phyloP scores from a whole-genome alignment of 2,329 filamentous ascomycete species.

The Pseudocercospora macadamiae region DNA sequence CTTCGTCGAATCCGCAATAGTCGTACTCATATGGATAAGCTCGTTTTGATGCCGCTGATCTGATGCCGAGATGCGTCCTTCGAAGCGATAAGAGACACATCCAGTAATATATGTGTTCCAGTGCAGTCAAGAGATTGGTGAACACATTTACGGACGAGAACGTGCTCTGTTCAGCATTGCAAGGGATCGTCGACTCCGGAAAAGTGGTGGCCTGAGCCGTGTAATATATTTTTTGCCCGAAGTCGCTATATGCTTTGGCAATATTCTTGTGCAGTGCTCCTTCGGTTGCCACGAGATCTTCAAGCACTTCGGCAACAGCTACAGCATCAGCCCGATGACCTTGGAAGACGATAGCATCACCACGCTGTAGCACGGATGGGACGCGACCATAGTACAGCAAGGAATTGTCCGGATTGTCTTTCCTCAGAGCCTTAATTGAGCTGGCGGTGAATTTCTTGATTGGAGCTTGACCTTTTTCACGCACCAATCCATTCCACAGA shows the following conservation, averaged over 20 bases:
- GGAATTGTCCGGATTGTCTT: slow-evolving; percentile 1
- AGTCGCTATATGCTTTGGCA: not conserved
- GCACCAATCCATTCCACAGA: slow-evolving; percentile 7
- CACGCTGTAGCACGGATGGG: slow-evolving; percentile 7
- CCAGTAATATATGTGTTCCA: slow-evolving; percentile 18
- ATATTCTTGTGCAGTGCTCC: slow-evolving; percentile 3
- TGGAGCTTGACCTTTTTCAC: not conserved
- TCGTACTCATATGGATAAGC: slow-evolving; percentile 8
- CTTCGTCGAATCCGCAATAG: slow-evolving; percentile 7
- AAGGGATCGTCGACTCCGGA: not conserved
- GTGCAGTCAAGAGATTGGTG: slow-evolving; percentile 1
- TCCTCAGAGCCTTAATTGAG: not conserved
- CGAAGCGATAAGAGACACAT: slow-evolving; percentile 10
- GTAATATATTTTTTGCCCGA: not conserved
- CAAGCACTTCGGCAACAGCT: not conserved
- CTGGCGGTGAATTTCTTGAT: slow-evolving; percentile 4
- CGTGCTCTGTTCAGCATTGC: not conserved
- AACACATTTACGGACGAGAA: slow-evolving; percentile 12
- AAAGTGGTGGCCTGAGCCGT: not conserved
- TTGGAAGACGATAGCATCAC: slow-evolving; percentile 2
- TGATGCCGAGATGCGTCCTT: slow-evolving; percentile 8
- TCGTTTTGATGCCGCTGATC: not conserved
- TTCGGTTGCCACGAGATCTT: not conserved
- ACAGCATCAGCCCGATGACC: not conserved
- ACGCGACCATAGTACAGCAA: slow-evolving; percentile 3